These are phyloP conservation scores for Talinum fruticosum DNA, from an alignment of 148 eudicot genomes.

Conservation along the genomic window DNA sequence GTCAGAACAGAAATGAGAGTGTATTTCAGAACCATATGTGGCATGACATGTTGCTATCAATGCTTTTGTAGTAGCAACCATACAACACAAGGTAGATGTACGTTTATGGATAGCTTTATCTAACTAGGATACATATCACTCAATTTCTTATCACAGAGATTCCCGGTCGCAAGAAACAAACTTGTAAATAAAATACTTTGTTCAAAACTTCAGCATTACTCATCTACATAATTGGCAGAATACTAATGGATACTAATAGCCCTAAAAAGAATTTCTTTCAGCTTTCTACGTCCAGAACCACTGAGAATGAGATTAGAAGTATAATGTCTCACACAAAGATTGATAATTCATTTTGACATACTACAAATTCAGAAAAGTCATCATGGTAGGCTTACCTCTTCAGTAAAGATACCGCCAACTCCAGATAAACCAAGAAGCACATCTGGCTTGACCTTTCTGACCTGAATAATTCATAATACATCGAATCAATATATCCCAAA, in stretches of 20 bases:
- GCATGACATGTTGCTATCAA: not conserved
- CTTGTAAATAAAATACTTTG: not conserved
- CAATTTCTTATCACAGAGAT: not conserved
- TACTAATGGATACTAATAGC: not conserved
- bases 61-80: not conserved
- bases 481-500: not conserved
- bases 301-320: not conserved
- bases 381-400: conserved; percentile 55
- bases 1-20: not conserved
- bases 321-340: not conserved
- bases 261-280: not conserved
- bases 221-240: not conserved
- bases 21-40: not conserved
- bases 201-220: not conserved
- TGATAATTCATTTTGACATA: not conserved
- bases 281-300: not conserved
- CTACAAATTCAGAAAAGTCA: not conserved
- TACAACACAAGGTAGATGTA: not conserved
- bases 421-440: conserved; percentile 99
- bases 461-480: conserved; percentile 42
- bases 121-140: not conserved
- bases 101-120: not conserved
- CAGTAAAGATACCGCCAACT: conserved; percentile 88
- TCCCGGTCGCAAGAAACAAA: not conserved
- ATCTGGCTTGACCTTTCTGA: conserved; percentile 90